These are phyloP conservation scores for Penicillium oxalicum DNA, from an alignment of 2,329 filamentous ascomycete species.

Conservation along the genomic window DNA sequence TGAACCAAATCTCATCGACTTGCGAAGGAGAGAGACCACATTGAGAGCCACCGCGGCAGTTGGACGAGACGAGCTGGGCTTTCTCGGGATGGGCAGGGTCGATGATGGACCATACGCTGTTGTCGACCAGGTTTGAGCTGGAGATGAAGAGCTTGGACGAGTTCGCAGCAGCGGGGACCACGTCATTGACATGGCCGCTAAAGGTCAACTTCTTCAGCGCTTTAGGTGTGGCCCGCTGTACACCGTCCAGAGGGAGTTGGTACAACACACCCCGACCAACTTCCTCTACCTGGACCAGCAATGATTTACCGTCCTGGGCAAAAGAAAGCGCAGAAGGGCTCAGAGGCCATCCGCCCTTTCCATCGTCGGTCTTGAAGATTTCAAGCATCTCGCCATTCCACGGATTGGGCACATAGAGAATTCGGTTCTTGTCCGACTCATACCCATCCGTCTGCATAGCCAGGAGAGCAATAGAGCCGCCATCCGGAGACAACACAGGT, in stretches of 20 bases:
- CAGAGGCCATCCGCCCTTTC: slow-evolving; percentile 37
- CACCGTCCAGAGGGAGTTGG: slow-evolving; percentile 31
- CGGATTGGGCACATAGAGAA: slow-evolving; percentile 39
- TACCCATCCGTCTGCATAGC: slow-evolving; percentile 43
- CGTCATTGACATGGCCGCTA: slow-evolving; percentile 38
- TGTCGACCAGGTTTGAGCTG: slow-evolving; percentile 41
- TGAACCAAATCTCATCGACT: slow-evolving; percentile 43
- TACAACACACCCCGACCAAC: slow-evolving; percentile 40
- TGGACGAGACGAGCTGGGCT: slow-evolving; percentile 35
- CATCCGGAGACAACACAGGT: slow-evolving; percentile 42
- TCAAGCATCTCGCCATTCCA: slow-evolving; percentile 38
- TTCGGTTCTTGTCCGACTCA: slow-evolving; percentile 44
- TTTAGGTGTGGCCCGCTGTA: slow-evolving; percentile 25
- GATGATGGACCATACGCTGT: slow-evolving; percentile 39
- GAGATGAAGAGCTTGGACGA: slow-evolving; percentile 38
- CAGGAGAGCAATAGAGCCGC: slow-evolving; percentile 39
- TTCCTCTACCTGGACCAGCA: slow-evolving; percentile 40
- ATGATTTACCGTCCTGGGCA: slow-evolving; percentile 36
- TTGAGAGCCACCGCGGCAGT: slow-evolving; percentile 29
- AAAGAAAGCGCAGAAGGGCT: slow-evolving; percentile 40
- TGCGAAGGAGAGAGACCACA: slow-evolving; percentile 40
- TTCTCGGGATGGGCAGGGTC: slow-evolving; percentile 29
- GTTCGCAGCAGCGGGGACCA: slow-evolving; percentile 29
- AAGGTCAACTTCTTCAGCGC: slow-evolving; percentile 35
- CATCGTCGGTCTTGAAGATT: slow-evolving; percentile 33